Percentiles rank a stretch among this genome's conserved stretches.
Evolutionary conservation across 345 rosid species (phyloP).

Genomic region (Bruguiera gymnorhiza): DNA sequence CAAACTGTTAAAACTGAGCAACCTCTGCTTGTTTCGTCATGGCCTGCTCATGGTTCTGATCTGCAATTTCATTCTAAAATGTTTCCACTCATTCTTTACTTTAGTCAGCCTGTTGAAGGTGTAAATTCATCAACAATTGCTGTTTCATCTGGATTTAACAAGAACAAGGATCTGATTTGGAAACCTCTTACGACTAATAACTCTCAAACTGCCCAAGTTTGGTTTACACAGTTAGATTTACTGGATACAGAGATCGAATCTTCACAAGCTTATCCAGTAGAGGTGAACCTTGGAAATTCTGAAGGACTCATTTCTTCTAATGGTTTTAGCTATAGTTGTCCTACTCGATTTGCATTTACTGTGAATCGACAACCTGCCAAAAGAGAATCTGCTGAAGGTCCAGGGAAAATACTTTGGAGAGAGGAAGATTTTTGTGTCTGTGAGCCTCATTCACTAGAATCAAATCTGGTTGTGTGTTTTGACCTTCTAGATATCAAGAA

Average conservation of each 20-base stretch:
- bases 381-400: slow-evolving; percentile 28
- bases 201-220: slow-evolving; percentile 46
- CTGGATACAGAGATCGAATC: slow-evolving; percentile 24
- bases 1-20: slow-evolving; percentile 63
- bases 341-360: slow-evolving; percentile 45
- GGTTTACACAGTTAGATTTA: slow-evolving; percentile 57
- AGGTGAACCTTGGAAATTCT: slow-evolving; percentile 57
- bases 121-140: slow-evolving; percentile 57
- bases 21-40: slow-evolving; percentile 67
- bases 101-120: slow-evolving; percentile 72
- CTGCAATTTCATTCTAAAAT: slow-evolving; percentile 35
- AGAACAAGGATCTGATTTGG: slow-evolving; percentile 52
- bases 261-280: slow-evolving; percentile 36
- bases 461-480: slow-evolving; percentile 30
- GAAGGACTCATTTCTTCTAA: slow-evolving; percentile 64
- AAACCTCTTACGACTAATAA: slow-evolving; percentile 46
- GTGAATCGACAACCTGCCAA: slow-evolving; percentile 29
- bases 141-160: slow-evolving; percentile 34
- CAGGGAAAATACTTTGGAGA: slow-evolving; percentile 48
- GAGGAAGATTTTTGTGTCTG: slow-evolving; percentile 46
- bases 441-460: slow-evolving; percentile 35
- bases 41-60: slow-evolving; percentile 74
- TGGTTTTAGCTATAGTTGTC: slow-evolving; percentile 43
- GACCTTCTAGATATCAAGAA: slow-evolving; percentile 32
- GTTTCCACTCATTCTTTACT: slow-evolving; percentile 72